These are phyloP conservation scores for Trichoderma arundinaceum DNA, from an alignment of 2,329 filamentous ascomycete species.

Conservation along the genomic window DNA sequence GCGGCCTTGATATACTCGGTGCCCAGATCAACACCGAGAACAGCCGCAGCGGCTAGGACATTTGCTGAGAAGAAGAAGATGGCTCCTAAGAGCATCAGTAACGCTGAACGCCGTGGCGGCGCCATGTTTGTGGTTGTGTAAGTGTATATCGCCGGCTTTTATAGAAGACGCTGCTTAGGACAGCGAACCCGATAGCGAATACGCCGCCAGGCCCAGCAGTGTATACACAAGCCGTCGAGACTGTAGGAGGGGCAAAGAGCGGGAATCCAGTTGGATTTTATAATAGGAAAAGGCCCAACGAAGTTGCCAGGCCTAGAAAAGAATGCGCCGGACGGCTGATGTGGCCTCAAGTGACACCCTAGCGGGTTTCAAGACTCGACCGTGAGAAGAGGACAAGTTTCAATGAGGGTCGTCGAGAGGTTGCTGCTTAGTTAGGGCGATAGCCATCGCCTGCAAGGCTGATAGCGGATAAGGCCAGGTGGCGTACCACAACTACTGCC, in stretches of 20 bases:
- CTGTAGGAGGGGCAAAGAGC: conserved; percentile 10
- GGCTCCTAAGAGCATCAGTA: conserved; percentile 49
- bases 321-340: conserved; percentile 40
- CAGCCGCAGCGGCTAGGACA: conserved; percentile 67
- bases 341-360: conserved; percentile 43
- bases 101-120: conserved; percentile 43
- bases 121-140: conserved; percentile 45
- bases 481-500: conserved; percentile 7
- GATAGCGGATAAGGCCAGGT: conserved; percentile 30
- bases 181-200: conserved; percentile 30
- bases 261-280: conserved; percentile 14
- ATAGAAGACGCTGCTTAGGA: conserved; percentile 27
- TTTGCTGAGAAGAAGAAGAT: conserved; percentile 49
- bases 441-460: conserved; percentile 31
- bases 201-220: conserved; percentile 19
- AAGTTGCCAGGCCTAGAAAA: conserved; percentile 32
- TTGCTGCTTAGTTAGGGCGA: conserved; percentile 9
- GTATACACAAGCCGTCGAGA: conserved; percentile 4
- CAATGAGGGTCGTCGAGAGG: conserved; percentile 33
- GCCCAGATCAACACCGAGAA: conserved; percentile 90
- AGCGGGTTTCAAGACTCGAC: conserved; percentile 26
- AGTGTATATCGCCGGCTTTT: conserved; percentile 5
- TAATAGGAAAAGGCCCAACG: conserved; percentile 28
- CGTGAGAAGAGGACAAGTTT: conserved; percentile 47
- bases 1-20: conserved; percentile 97